A percentile compares a stretch with the other conserved stretches of the same genome.
These are phyloP conservation scores for Eustoma russellianum DNA, from an alignment of 257 asterid species.

Conservation along the genomic window DNA sequence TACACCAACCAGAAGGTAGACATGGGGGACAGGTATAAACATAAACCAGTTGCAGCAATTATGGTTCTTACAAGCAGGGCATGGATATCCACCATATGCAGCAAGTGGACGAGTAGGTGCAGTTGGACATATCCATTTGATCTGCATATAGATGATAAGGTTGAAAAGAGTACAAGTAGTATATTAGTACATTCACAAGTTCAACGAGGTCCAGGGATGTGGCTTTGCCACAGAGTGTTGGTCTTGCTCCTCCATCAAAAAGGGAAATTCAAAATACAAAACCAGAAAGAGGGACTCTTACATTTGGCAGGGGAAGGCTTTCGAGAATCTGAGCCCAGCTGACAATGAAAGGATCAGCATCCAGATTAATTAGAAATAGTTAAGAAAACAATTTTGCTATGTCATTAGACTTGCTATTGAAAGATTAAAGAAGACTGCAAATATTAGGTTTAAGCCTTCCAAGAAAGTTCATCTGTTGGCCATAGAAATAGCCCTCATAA, in stretches of 20 bases:
- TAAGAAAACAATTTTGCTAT: background rate
- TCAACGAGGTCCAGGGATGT: background rate
- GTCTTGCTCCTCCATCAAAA: background rate
- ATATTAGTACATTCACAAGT: background rate
- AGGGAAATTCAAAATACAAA: background rate
- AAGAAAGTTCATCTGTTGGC: background rate
- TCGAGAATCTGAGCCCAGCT: conserved; percentile 75
- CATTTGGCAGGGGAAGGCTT: conserved; percentile 62
- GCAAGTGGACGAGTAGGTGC: conserved; percentile 81
- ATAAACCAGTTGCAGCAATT: background rate
- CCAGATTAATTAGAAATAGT: background rate
- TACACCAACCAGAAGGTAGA: too few species aligned
- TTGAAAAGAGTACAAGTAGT: background rate
- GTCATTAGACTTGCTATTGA: background rate
- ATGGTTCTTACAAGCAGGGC: conserved; percentile 66
- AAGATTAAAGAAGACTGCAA: conserved; percentile 3
- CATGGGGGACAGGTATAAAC: background rate
- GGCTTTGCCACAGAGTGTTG: too few species aligned
- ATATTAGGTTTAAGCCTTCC: background rate
- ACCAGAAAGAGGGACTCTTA: conserved; percentile 17
- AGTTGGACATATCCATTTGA: conserved; percentile 91
- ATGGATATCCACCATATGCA: conserved; percentile 68
- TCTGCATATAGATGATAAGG: conserved; percentile 24
- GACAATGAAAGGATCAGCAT: conserved; percentile 20
- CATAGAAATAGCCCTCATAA: background rate